Evolutionary conservation across 163 green algal species (phyloP).

Genomic region (Chloromonas sp.): DNA sequence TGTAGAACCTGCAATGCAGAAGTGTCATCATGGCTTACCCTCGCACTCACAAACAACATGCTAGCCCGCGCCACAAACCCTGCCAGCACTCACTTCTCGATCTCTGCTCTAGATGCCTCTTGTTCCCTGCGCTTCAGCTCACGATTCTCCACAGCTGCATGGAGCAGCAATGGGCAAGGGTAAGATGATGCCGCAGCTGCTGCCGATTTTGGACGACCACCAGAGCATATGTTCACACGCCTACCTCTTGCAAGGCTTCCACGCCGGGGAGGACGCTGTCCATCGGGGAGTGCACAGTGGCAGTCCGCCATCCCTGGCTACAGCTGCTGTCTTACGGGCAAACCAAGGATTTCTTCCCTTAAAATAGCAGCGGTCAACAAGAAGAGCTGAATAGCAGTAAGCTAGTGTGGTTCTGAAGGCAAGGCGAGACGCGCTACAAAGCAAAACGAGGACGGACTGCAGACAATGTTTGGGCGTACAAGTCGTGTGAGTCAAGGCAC

Average conservation of each 20-base stretch:
- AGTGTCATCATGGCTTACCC: not conserved
- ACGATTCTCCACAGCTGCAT: constrained; percentile 34
- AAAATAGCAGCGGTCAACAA: not conserved
- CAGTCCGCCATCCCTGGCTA: not conserved
- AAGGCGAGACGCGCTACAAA: not conserved
- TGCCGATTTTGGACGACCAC: not conserved
- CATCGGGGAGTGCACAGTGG: constrained; percentile 12
- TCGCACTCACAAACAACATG: not conserved
- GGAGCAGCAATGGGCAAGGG: not conserved
- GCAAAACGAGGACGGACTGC: no score
- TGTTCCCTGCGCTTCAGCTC: constrained; percentile 26
- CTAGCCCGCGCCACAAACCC: no score
- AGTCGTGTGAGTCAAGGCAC: no score
- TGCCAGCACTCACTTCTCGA: constrained; percentile 30
- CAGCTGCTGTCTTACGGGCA: not conserved
- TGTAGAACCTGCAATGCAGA: constrained; percentile 40
- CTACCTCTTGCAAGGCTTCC: constrained; percentile 13
- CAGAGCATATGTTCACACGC: not conserved
- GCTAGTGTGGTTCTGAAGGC: not conserved
- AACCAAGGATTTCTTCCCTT: not conserved
- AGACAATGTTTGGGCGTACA: no score
- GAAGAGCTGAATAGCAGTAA: not conserved
- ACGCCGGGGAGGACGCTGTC: not conserved
- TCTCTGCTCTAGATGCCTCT: constrained; percentile 26
- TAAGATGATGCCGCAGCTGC: not conserved